phyloP scores from a whole-genome alignment of 2,329 filamentous ascomycete genomes.

The Huntiella omanensis region DNA sequence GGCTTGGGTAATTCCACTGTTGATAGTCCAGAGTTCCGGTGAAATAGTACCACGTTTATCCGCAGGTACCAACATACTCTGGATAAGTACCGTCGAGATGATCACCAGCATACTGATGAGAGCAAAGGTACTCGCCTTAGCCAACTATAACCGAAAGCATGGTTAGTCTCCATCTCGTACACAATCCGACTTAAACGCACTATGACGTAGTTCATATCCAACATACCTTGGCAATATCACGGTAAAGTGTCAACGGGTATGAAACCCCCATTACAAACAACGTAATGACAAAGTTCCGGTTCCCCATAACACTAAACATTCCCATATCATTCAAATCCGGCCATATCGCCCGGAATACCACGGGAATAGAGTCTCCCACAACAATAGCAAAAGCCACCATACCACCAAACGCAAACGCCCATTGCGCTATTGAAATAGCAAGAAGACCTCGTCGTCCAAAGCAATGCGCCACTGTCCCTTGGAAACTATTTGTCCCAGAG shows the following conservation, averaged over 20 bases:
- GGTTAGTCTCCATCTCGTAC: constrained; percentile 1
- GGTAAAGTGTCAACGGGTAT: constrained; percentile 79
- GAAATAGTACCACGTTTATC: constrained; percentile 55
- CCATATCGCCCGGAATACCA: constrained; percentile 68
- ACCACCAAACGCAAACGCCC: constrained; percentile 95
- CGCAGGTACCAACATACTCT: constrained; percentile 55
- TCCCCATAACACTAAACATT: constrained; percentile 64
- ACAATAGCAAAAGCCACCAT: constrained; percentile 99
- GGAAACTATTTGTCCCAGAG: constrained; percentile 82
- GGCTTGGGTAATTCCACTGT: constrained; percentile 79
- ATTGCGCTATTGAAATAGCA: constrained; percentile 79
- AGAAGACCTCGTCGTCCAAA: constrained; percentile 77
- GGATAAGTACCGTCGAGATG: constrained; percentile 67
- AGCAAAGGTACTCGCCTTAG: constrained; percentile 86
- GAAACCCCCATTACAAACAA: constrained; percentile 72
- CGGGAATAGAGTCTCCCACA: constrained; percentile 87
- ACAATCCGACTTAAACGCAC: background rate
- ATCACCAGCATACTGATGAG: constrained; percentile 88
- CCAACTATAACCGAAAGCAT: constrained; percentile 38
- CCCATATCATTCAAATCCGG: constrained; percentile 53
- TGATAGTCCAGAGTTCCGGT: constrained; percentile 55
- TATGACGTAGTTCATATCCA: background rate
- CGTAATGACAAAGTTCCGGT: constrained; percentile 71
- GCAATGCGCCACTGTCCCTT: constrained; percentile 88
- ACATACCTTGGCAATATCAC: constrained; percentile 83